Percentiles rank a stretch among this genome's conserved stretches.
Evolutionary conservation across 75 land plant species (phyloP).

Genomic region (Ceratopteris richardii): DNA sequence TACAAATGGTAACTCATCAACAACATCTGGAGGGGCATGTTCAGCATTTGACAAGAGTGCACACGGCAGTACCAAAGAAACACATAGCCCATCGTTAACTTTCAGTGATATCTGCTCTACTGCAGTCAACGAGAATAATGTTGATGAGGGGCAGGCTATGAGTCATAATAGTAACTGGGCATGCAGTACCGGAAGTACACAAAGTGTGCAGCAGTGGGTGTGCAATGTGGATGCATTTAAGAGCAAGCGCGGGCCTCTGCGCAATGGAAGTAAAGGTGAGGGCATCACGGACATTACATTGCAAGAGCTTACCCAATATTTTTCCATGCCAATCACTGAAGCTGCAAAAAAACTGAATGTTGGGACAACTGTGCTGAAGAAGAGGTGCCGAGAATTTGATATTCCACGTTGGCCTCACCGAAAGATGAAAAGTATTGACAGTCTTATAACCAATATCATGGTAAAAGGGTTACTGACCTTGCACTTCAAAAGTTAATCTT

Average conservation of each 20-base stretch:
- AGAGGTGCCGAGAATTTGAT: slow-evolving; percentile 50
- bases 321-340: slow-evolving; percentile 34
- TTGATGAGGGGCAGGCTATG: too few relatives aligned
- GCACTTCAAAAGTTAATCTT: too few relatives aligned
- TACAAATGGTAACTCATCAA: neutral
- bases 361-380: slow-evolving; percentile 56
- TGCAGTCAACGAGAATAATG: too few relatives aligned
- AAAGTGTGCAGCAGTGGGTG: neutral
- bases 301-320: slow-evolving; percentile 36
- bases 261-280: slow-evolving; percentile 4
- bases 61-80: too few relatives aligned
- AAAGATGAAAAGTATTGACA: slow-evolving; percentile 43
- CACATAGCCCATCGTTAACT: too few relatives aligned
- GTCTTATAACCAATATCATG: slow-evolving; percentile 38
- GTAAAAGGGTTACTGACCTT: too few relatives aligned
- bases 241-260: neutral
- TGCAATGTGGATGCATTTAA: neutral
- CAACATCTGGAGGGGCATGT: neutral
- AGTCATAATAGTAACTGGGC: too few relatives aligned
- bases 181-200: neutral
- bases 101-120: too few relatives aligned
- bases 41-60: too few relatives aligned
- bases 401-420: slow-evolving; percentile 65
- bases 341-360: slow-evolving; percentile 57
- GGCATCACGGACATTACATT: slow-evolving; percentile 11